Evolutionary conservation across 768 basidiomycete genomes (phyloP).

Genomic region (Epithele typhae): DNA sequence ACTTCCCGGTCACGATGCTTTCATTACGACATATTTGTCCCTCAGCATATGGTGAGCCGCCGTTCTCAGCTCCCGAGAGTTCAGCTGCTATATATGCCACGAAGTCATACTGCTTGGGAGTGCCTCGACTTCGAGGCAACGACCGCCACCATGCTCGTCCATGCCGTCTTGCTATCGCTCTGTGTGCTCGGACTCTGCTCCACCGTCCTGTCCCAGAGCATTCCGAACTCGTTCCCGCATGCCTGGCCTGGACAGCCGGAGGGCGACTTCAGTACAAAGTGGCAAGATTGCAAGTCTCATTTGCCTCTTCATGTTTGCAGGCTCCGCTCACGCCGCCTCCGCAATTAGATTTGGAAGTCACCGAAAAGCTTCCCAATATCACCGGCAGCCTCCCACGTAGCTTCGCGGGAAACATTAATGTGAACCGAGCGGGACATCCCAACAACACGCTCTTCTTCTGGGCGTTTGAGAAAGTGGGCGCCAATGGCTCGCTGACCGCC

Average conservation of each 20-base stretch:
- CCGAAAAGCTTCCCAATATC: slow-evolving; percentile 24
- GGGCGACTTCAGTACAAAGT: slow-evolving; percentile 19
- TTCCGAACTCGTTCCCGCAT: slow-evolving; percentile 23
- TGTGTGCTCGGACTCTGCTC: background rate
- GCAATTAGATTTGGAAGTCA: slow-evolving; percentile 26
- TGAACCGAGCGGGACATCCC: slow-evolving; percentile 24
- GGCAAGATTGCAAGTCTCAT: slow-evolving; percentile 25
- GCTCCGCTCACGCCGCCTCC: too few relatives aligned
- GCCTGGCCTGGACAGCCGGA: slow-evolving; percentile 23
- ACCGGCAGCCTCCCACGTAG: slow-evolving; percentile 22
- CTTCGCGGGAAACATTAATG: slow-evolving; percentile 28
- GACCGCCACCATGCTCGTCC: too few relatives aligned
- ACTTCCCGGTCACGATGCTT: too few relatives aligned
- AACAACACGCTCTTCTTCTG: slow-evolving; percentile 32
- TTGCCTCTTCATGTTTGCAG: background rate
- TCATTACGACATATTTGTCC: too few relatives aligned
- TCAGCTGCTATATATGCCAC: too few relatives aligned
- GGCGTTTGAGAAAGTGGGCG: slow-evolving; percentile 24
- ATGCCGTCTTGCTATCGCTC: background rate
- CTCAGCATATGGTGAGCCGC: too few relatives aligned
- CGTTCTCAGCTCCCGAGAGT: too few relatives aligned
- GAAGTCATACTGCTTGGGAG: too few relatives aligned
- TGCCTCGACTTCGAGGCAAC: too few relatives aligned
- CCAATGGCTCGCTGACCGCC: slow-evolving; percentile 41
- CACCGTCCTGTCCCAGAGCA: background rate